These are phyloP conservation scores for Brassica carinata DNA, from an alignment of 345 rosid species.

Conservation along the genomic window DNA sequence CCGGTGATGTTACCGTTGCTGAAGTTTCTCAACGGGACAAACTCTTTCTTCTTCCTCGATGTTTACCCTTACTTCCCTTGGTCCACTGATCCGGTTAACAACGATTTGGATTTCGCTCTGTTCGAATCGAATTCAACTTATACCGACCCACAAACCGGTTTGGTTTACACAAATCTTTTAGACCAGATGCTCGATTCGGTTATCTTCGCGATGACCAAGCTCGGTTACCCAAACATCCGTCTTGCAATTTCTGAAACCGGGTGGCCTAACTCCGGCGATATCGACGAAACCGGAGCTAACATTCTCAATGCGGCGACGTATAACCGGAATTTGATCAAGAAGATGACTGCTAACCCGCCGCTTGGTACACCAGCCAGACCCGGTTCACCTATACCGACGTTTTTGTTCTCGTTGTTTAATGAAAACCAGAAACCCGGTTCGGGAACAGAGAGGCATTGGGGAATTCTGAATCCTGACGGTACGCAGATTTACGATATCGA, in stretches of 20 bases:
- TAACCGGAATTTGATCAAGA: slow-evolving; percentile 65
- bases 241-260: slow-evolving; percentile 79
- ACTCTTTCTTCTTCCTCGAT: slow-evolving; percentile 72
- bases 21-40: slow-evolving; percentile 60
- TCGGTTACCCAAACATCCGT: slow-evolving; percentile 54
- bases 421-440: slow-evolving; percentile 72
- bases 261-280: slow-evolving; percentile 78
- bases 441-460: slow-evolving; percentile 85
- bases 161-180: slow-evolving; percentile 63
- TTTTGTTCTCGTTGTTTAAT: slow-evolving; percentile 64
- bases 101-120: slow-evolving; percentile 53
- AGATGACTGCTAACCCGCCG: slow-evolving; percentile 49
- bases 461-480: slow-evolving; percentile 55
- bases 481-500: slow-evolving; percentile 55
- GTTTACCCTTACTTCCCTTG: slow-evolving; percentile 83
- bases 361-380: slow-evolving; percentile 80
- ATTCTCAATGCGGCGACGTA: slow-evolving; percentile 70
- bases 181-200: slow-evolving; percentile 85
- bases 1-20: slow-evolving; percentile 61
- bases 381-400: slow-evolving; percentile 55
- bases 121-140: slow-evolving; percentile 47
- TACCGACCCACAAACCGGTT: slow-evolving; percentile 56
- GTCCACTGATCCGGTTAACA: slow-evolving; percentile 49
- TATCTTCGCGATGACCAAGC: slow-evolving; percentile 59
- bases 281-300: slow-evolving; percentile 68